Percentiles rank a stretch among this genome's conserved stretches.
These are phyloP conservation scores for Sapria himalayana DNA, from an alignment of 345 rosid species.

Conservation along the genomic window DNA sequence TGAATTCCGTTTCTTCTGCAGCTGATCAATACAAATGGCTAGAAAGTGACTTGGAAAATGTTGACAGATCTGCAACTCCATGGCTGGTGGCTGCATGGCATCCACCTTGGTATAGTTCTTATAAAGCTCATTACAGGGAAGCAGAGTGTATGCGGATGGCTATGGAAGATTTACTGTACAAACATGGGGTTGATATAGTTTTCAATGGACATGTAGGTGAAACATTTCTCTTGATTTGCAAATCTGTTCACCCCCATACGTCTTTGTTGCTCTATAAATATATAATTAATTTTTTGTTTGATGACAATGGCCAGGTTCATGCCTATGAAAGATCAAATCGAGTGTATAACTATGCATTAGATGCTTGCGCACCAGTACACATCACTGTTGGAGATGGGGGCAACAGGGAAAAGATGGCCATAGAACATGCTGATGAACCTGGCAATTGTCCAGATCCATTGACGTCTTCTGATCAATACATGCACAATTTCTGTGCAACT, in stretches of 20 bases:
- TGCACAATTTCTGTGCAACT: conserved; percentile 52
- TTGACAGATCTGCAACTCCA: conserved; percentile 54
- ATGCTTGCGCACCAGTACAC: conserved; percentile 68
- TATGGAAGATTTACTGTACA: conserved; percentile 57
- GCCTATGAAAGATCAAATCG: conserved; percentile 90
- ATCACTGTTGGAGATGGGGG: conserved; percentile 73
- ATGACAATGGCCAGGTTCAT: conserved; percentile 34
- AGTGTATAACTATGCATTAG: conserved; percentile 56
- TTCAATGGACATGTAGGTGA: conserved; percentile 59
- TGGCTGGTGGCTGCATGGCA: conserved; percentile 85
- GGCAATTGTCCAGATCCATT: conserved; percentile 54
- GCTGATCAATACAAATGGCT: conserved; percentile 75
- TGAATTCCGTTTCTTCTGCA: conserved; percentile 9
- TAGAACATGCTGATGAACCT: conserved; percentile 60
- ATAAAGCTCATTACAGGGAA: conserved; percentile 53
- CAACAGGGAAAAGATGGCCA: conserved; percentile 39
- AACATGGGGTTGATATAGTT: conserved; percentile 41
- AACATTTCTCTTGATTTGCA: neutral
- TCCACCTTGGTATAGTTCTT: conserved; percentile 80
- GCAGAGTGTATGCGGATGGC: conserved; percentile 74
- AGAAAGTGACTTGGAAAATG: conserved; percentile 33
- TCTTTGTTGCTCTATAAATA: neutral
- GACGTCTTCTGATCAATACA: conserved; percentile 25
- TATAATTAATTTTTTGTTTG: neutral
- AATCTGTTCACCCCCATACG: too few species aligned